A percentile compares a stretch with the other conserved stretches of the same genome.
Conservation (phyloP, 148 eudicot species). For the Gaultheria prostrata region DNA sequence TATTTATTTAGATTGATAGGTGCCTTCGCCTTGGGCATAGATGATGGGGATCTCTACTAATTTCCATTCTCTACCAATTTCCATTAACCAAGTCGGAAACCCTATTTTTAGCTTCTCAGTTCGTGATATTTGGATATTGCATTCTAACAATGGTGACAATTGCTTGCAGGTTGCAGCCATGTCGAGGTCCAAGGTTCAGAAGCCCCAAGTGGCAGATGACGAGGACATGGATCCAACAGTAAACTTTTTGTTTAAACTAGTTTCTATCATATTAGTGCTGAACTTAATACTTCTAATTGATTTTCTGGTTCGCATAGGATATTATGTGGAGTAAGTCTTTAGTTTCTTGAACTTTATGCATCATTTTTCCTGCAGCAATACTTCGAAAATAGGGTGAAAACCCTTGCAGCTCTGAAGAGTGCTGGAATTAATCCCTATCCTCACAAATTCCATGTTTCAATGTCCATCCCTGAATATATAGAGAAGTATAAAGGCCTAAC, state of each 20-base stretch:
- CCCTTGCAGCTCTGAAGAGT: conserved; percentile 64
- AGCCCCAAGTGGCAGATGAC: conserved; percentile 63
- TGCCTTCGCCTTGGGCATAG: neutral
- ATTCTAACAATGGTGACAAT: neutral
- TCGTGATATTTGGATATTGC: neutral
- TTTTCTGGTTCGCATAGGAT: neutral
- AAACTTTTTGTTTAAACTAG: conserved; percentile 9
- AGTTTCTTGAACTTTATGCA: conserved; percentile 6
- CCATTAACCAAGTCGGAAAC: neutral
- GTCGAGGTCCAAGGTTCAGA: conserved; percentile 45
- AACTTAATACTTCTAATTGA: neutral
- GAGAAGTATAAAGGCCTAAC: conserved; percentile 55
- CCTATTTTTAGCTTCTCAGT: neutral
- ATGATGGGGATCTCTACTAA: neutral
- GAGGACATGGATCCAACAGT: conserved; percentile 97
- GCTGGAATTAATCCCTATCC: conserved; percentile 82
- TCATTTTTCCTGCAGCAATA: conserved; percentile 64
- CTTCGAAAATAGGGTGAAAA: conserved; percentile 72
- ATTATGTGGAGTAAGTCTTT: neutral
- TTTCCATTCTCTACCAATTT: neutral
- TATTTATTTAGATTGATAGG: neutral
- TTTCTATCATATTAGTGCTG: neutral
- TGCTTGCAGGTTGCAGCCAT: conserved; percentile 44
- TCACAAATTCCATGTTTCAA: conserved; percentile 64
- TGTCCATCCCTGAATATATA: conserved; percentile 54